These are phyloP conservation scores for Solanum acaule DNA, from an alignment of 257 asterid species.

Conservation along the genomic window DNA sequence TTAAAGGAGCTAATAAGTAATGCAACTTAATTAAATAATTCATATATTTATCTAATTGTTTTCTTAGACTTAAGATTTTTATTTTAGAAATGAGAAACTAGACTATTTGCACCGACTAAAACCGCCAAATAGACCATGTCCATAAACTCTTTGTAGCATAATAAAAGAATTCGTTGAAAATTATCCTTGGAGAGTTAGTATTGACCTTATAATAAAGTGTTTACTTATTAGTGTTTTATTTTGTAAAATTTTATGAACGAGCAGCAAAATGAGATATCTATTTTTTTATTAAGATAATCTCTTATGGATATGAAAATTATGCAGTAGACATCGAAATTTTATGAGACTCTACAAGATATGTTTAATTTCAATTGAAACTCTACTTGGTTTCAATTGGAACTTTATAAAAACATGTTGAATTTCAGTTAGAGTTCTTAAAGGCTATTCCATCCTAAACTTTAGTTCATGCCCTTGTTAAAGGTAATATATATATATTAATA, in stretches of 20 bases:
- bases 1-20: neutral
- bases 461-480: too few relatives aligned
- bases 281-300: neutral
- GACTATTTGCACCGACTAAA: neutral
- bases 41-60: neutral
- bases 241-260: neutral
- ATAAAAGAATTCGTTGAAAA: neutral
- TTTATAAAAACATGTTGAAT: too few relatives aligned
- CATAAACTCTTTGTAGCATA: neutral
- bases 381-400: too few relatives aligned
- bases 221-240: neutral
- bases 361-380: too few relatives aligned
- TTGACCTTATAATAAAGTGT: neutral
- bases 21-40: neutral
- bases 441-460: too few relatives aligned
- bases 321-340: too few relatives aligned
- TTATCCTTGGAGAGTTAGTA: neutral
- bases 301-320: neutral
- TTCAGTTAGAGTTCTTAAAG: too few relatives aligned
- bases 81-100: neutral
- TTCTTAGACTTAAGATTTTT: neutral
- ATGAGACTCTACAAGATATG: too few relatives aligned
- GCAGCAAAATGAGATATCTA: neutral
- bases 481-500: too few relatives aligned
- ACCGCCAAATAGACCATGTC: neutral